These are phyloP conservation scores for Reticulascus tulasneorum DNA, from an alignment of 2,329 filamentous ascomycete species.

Conservation along the genomic window DNA sequence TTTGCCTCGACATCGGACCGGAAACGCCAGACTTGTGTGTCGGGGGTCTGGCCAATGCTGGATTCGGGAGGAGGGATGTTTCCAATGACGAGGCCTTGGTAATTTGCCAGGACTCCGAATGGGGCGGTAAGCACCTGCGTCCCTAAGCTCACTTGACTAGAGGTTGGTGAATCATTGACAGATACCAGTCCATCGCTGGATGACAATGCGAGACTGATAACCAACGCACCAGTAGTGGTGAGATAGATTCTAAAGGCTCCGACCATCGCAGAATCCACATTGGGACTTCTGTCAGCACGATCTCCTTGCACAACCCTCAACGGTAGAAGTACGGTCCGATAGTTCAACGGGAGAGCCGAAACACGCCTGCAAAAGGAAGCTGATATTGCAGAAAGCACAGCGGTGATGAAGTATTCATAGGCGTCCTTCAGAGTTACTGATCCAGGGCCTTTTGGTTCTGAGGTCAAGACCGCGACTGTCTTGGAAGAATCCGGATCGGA, in stretches of 20 bases:
- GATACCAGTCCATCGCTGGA: constrained; percentile 43
- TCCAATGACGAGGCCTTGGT: constrained; percentile 29
- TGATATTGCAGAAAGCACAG: constrained; percentile 47
- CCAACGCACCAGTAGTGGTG: constrained; percentile 51
- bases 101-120: constrained; percentile 45
- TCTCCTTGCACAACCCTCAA: constrained; percentile 10
- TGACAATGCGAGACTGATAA: constrained; percentile 46
- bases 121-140: constrained; percentile 51
- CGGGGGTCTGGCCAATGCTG: constrained; percentile 46
- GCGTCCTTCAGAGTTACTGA: constrained; percentile 37
- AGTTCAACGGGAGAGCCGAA: constrained; percentile 49
- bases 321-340: constrained; percentile 45
- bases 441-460: constrained; percentile 29
- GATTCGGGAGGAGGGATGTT: constrained; percentile 29
- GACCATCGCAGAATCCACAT: constrained; percentile 10
- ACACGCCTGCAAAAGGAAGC: constrained; percentile 44
- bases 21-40: constrained; percentile 43
- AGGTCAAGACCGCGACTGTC: constrained; percentile 14
- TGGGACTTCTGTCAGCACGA: constrained; percentile 3
- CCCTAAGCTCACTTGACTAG: constrained; percentile 35
- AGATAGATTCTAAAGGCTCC: constrained; percentile 52
- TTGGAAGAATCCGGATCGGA: constrained; percentile 21
- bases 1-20: constrained; percentile 36
- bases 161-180: constrained; percentile 38
- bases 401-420: constrained; percentile 52